Conservation (phyloP, 2,329 filamentous ascomycete species). For the Talaromyces sp. region DNA sequence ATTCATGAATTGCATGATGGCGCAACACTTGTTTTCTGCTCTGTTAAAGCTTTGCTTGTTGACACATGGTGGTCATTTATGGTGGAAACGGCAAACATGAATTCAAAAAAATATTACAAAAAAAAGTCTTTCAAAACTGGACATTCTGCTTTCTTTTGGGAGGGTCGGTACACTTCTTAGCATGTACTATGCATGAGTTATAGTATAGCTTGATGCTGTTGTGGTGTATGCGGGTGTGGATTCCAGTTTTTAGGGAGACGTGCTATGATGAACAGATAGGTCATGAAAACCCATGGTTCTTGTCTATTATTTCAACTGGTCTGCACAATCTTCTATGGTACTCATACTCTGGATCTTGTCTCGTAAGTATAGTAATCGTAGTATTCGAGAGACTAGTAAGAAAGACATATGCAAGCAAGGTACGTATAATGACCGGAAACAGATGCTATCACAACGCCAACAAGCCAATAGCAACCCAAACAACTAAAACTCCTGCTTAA, state of each 20-base stretch:
- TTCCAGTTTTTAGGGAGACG: neutral
- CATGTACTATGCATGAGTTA: neutral
- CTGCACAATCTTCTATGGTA: neutral
- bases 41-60: constrained; percentile 11
- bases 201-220: neutral
- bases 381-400: neutral
- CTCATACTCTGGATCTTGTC: neutral
- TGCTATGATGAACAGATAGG: neutral
- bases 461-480: neutral
- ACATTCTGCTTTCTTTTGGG: neutral
- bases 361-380: neutral
- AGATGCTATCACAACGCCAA: neutral
- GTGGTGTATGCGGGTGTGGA: neutral
- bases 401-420: neutral
- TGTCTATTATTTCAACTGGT: neutral
- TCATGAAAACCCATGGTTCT: neutral
- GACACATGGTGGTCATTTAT: constrained; percentile 12
- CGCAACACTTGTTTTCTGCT: constrained; percentile 5
- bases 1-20: constrained; percentile 13
- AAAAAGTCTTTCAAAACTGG: constrained; percentile 22
- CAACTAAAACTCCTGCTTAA: neutral
- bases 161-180: neutral
- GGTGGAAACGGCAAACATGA: constrained; percentile 25
- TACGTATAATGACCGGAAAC: too few relatives aligned
- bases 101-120: constrained; percentile 28